phyloP scores from a whole-genome alignment of 768 basidiomycete genomes.

The Tephrocybe rancida region DNA sequence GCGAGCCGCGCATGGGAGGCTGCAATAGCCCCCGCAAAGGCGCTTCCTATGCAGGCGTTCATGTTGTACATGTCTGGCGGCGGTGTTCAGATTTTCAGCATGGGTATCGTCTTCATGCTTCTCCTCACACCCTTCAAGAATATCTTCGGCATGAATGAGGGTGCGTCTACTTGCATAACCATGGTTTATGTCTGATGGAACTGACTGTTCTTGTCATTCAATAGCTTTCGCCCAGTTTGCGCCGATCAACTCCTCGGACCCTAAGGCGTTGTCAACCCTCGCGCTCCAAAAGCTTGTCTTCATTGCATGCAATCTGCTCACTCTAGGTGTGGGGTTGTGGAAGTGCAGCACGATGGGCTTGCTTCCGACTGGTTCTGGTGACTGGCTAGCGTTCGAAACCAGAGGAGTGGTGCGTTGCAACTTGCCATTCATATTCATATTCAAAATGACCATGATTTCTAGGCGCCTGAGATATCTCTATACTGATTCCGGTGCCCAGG shows the following conservation, averaged over 20 bases:
- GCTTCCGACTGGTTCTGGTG: constrained; percentile 86
- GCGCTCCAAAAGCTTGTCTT: constrained; percentile 72
- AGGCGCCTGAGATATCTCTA: constrained; percentile 18
- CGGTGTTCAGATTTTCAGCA: constrained; percentile 94
- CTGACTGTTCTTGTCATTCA: not conserved
- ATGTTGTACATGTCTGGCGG: constrained; percentile 99
- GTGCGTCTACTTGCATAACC: constrained; percentile 42
- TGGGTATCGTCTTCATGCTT: constrained; percentile 95
- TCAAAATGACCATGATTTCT: not conserved
- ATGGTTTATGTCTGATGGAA: not conserved
- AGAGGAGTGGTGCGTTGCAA: constrained; percentile 59
- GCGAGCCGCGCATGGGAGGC: constrained; percentile 85
- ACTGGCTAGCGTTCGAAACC: constrained; percentile 94
- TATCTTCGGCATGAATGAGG: constrained; percentile 72
- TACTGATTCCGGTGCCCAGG: not conserved
- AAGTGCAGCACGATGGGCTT: constrained; percentile 94
- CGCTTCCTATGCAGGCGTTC: constrained; percentile 94
- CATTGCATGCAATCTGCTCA: constrained; percentile 72
- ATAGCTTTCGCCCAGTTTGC: constrained; percentile 76
- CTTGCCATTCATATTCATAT: not conserved
- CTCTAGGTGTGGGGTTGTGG: constrained; percentile 85
- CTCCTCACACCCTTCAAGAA: constrained; percentile 87
- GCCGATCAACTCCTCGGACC: constrained; percentile 60
- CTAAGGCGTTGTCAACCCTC: constrained; percentile 57
- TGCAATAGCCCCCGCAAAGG: constrained; percentile 83